Conservation (phyloP, 169 alveolate species). For the Theileria orientalis region DNA sequence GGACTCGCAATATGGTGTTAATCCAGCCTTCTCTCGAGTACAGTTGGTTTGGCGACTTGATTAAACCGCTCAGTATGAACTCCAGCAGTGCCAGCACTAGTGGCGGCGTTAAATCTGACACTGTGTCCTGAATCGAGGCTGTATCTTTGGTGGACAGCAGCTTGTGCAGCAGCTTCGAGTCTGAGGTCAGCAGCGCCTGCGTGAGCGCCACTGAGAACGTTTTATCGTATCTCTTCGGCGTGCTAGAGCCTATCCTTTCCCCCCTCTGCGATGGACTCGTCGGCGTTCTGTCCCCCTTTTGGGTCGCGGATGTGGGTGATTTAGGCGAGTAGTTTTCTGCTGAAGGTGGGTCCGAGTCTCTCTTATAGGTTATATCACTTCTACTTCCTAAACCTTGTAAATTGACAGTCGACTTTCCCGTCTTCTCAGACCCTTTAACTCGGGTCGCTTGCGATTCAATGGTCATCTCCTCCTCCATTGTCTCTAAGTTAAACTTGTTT, state of each 20-base stretch:
- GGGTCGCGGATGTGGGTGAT: too few species aligned
- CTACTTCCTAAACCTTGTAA: too few species aligned
- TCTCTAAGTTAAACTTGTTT: too few species aligned
- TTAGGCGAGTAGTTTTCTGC: too few species aligned
- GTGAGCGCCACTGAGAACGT: constrained; percentile 46
- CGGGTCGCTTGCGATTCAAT: too few species aligned
- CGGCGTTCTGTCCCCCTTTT: too few species aligned
- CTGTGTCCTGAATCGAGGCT: constrained; percentile 50
- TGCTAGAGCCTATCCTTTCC: not conserved
- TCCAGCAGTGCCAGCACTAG: constrained; percentile 63
- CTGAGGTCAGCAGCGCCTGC: constrained; percentile 64
- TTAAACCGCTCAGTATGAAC: constrained; percentile 39
- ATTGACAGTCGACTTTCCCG: too few species aligned
- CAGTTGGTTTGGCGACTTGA: constrained; percentile 57
- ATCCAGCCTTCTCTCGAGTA: constrained; percentile 68
- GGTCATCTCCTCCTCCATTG: too few species aligned
- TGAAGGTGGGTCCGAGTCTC: too few species aligned
- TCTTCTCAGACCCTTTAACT: too few species aligned
- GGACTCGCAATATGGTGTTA: constrained; percentile 49
- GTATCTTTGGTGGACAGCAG: constrained; percentile 44
- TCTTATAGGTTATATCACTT: too few species aligned
- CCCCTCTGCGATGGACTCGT: not conserved
- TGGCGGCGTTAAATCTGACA: constrained; percentile 56
- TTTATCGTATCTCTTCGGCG: not conserved
- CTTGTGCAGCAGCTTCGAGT: constrained; percentile 48